phyloP scores from a whole-genome alignment of 1,284 basidiomycete genomes.

The Kwoniella shivajii region DNA sequence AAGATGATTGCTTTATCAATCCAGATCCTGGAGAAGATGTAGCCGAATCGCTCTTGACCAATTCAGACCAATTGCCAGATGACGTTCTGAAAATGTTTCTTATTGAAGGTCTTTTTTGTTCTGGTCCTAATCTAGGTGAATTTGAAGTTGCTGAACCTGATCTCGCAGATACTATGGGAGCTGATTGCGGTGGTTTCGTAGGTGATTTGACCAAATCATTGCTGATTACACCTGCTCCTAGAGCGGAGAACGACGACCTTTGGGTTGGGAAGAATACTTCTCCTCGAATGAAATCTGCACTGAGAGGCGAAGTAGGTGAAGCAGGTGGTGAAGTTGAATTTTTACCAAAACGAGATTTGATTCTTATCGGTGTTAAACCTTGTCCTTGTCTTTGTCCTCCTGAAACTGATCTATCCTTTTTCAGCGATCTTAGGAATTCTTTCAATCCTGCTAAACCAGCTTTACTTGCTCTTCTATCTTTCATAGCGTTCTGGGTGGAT shows the following conservation, averaged over 20 bases:
- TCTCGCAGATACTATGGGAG: not conserved
- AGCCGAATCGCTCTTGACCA: conserved; percentile 20
- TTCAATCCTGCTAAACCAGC: conserved; percentile 46
- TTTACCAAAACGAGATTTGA: conserved; percentile 3
- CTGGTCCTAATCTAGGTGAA: not conserved
- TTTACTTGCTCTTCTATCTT: conserved; percentile 26
- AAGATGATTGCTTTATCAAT: conserved; percentile 9
- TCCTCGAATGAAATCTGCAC: conserved; percentile 6
- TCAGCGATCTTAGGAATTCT: conserved; percentile 43
- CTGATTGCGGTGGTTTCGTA: not conserved
- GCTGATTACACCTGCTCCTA: conserved; percentile 11
- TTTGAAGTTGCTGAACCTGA: not conserved
- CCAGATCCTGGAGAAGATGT: conserved; percentile 2
- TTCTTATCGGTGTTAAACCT: conserved; percentile 8
- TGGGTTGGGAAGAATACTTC: conserved; percentile 16
- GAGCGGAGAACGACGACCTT: conserved; percentile 21
- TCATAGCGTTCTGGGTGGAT: not conserved
- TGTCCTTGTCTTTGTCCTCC: not conserved
- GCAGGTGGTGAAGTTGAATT: conserved; percentile 15
- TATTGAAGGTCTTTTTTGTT: conserved; percentile 36
- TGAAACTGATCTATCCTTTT: conserved; percentile 5
- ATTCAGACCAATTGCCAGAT: conserved; percentile 48
- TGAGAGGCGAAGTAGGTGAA: conserved; percentile 15
- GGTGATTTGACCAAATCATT: not conserved
- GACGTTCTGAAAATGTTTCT: conserved; percentile 43